These are phyloP conservation scores for Fusarium newnesense DNA, from an alignment of 2,329 filamentous ascomycete genomes.

Conservation along the genomic window DNA sequence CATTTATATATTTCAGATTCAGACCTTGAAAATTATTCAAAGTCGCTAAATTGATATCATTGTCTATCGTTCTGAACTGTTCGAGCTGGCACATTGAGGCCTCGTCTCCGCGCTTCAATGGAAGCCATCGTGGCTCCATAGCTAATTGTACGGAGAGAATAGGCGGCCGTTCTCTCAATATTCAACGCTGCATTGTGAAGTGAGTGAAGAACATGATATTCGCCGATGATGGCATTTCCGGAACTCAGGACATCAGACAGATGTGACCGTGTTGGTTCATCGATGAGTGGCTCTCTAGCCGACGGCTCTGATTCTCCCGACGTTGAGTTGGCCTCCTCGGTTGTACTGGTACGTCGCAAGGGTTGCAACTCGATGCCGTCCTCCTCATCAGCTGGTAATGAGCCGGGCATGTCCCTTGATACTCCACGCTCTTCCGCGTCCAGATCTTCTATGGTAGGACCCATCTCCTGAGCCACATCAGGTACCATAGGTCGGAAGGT, in stretches of 20 bases:
- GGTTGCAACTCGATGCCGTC: slow-evolving; percentile 60
- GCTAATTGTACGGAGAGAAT: slow-evolving; percentile 64
- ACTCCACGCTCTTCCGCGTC: slow-evolving; percentile 68
- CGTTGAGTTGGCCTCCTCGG: slow-evolving; percentile 38
- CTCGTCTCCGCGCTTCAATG: slow-evolving; percentile 56
- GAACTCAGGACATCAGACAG: slow-evolving; percentile 62
- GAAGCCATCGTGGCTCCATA: slow-evolving; percentile 66
- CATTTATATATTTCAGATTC: slow-evolving; percentile 33
- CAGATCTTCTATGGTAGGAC: slow-evolving; percentile 58
- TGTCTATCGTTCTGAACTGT: slow-evolving; percentile 36
- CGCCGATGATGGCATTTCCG: slow-evolving; percentile 64
- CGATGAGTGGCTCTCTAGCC: slow-evolving; percentile 39
- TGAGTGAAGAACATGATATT: slow-evolving; percentile 64
- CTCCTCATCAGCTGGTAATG: slow-evolving; percentile 49
- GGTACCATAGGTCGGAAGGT: slow-evolving; percentile 50
- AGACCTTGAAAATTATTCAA: not conserved
- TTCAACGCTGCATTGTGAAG: slow-evolving; percentile 59
- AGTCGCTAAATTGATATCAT: slow-evolving; percentile 12
- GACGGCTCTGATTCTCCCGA: slow-evolving; percentile 45
- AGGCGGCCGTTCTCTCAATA: slow-evolving; percentile 59
- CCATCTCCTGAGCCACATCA: slow-evolving; percentile 43
- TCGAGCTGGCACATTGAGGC: slow-evolving; percentile 39
- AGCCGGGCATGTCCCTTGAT: slow-evolving; percentile 52
- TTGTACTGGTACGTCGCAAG: slow-evolving; percentile 38
- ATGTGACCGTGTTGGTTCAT: slow-evolving; percentile 50